Evolutionary conservation across 768 basidiomycete genomes (phyloP), one percentile per base, ranked within the genome.

Genomic region (Phlebiopsis flavidoalba): DNA sequence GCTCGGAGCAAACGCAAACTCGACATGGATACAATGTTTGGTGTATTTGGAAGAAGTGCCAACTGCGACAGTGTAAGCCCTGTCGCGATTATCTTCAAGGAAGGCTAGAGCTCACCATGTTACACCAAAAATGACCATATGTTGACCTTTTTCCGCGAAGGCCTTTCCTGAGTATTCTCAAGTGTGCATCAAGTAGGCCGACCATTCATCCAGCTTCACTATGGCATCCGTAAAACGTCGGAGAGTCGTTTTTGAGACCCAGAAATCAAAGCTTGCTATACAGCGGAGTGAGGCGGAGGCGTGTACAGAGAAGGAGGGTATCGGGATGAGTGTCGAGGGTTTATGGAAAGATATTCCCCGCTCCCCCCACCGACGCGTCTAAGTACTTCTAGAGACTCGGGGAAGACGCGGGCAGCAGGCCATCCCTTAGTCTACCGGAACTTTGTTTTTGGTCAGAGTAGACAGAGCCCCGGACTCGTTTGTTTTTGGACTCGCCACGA

Each of bases 31-130:
- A 3, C 7, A 60, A 24, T 15, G 59, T 60, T n/a, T n/a, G 8
- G 52, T 53, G n/a, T n/a, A n/a, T n/a, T n/a, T n/a, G n/a, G 14
- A 60, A 11, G 52, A 60, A 60, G 40, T 60, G 52, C 59, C 59
- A 60, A 26, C 59, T 60, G 12, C 22, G 17, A 31, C 5, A 36
- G 15, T 45, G 26, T 59, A 33, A 59, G 51, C 31, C n/a, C n/a
- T n/a, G n/a, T n/a, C n/a, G 43, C 14, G 19, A 14, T 11, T 3
- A 8, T 31, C 8, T 1, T 1, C 12, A 10, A 33, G 11, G 49
- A 14, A 31, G 46, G 8, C 17, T 4, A n/a, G 15, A 14, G 22
- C 58, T 12, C 26, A 53, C 58, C 48, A 51, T 8, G 31, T 51
- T 19, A 59, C n/a, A 14, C 58, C 58, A 21, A 35, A 51, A 19